These are phyloP conservation scores for Suillus occidentalis DNA, from an alignment of 768 basidiomycete genomes.

Conservation along the genomic window DNA sequence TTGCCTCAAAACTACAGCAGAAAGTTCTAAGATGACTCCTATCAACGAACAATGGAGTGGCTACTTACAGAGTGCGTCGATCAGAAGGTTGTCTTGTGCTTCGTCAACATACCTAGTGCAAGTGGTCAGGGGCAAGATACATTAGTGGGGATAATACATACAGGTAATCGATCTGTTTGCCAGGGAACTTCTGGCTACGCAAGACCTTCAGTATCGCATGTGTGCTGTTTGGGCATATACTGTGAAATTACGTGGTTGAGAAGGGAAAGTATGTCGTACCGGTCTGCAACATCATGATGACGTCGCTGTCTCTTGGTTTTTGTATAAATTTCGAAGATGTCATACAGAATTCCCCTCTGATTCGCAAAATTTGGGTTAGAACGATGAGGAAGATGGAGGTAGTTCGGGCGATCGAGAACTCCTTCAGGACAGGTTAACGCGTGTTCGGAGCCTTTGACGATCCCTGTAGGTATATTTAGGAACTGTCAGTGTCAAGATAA, in stretches of 20 bases:
- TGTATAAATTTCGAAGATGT: constrained; percentile 52
- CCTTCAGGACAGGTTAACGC: constrained; percentile 36
- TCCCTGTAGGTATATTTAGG: constrained; percentile 34
- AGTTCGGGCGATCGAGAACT: constrained; percentile 44
- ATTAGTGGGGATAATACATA: constrained; percentile 28
- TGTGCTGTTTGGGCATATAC: constrained; percentile 37
- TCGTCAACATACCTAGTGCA: constrained; percentile 66
- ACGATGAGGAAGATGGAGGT: constrained; percentile 50
- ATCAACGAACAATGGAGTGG: neutral
- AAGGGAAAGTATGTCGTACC: constrained; percentile 33
- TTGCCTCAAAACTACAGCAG: constrained; percentile 51
- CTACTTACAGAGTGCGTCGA: constrained; percentile 57
- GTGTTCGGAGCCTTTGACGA: constrained; percentile 69
- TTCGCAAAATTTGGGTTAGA: constrained; percentile 54
- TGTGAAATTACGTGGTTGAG: neutral
- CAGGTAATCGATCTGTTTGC: constrained; percentile 54
- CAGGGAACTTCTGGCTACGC: constrained; percentile 16
- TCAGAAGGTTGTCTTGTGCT: constrained; percentile 68
- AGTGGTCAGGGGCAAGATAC: neutral
- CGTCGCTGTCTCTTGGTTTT: constrained; percentile 41
- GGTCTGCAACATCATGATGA: constrained; percentile 60
- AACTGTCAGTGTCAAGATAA: neutral
- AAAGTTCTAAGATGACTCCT: neutral
- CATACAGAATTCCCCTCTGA: constrained; percentile 49
- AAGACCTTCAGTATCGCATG: constrained; percentile 47